Evolutionary conservation across 2,329 filamentous ascomycete species (phyloP).

Genomic region (Ophiostoma quercus): DNA sequence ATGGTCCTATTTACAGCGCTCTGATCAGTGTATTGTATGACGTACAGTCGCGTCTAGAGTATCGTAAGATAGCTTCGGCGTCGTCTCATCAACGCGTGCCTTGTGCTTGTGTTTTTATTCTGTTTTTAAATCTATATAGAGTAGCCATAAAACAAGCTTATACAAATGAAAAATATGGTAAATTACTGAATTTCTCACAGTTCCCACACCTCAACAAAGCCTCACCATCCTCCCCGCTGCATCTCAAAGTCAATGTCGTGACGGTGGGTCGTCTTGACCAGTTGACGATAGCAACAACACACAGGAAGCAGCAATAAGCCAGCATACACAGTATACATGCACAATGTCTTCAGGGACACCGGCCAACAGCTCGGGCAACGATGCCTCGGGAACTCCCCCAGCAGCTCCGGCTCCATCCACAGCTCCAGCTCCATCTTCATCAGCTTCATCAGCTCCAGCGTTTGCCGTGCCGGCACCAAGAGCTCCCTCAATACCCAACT

Average conservation of each 20-base stretch:
- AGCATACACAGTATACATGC: background rate
- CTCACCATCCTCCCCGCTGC: background rate
- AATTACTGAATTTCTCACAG: no score
- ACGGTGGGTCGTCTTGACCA: background rate
- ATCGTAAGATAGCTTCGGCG: no score
- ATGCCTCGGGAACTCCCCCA: background rate
- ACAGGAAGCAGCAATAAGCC: background rate
- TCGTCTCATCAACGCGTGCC: no score
- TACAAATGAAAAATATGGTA: no score
- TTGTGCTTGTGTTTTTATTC: no score
- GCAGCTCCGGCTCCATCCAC: background rate
- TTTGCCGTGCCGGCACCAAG: conserved; percentile 56
- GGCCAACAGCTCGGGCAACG: background rate
- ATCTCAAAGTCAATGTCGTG: no score
- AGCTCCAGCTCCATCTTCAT: background rate
- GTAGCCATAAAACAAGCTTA: no score
- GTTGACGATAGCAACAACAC: background rate
- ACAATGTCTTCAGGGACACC: background rate
- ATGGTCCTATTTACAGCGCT: no score
- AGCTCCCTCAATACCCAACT: conserved; percentile 64
- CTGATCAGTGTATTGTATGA: no score
- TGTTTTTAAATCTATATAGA: no score
- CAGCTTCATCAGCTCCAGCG: background rate
- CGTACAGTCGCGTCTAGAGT: no score
- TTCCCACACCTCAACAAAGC: background rate